Conservation (phyloP, 441 rosid genomes). For the Populus hybrid region DNA sequence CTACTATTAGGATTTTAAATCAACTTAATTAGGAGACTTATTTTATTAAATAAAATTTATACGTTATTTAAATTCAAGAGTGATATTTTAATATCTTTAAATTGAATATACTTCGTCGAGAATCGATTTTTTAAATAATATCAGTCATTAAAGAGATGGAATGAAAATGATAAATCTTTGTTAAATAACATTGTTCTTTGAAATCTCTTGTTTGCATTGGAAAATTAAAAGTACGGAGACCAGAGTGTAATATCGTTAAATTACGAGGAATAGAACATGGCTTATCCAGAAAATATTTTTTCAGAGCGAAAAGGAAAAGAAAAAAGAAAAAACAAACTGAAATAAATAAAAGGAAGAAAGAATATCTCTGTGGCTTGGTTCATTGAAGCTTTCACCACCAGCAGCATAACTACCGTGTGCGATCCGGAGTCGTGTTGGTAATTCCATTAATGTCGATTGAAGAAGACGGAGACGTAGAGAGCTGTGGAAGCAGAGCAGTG, state of each 20-base stretch:
- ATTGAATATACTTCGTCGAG: background rate
- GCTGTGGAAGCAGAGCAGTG: slow-evolving; percentile 79
- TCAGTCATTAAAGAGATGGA: background rate
- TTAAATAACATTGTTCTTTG: background rate
- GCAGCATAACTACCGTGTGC: background rate
- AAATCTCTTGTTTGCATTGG: background rate
- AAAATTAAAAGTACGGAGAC: background rate
- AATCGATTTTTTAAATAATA: too few species aligned
- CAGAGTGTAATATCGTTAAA: background rate
- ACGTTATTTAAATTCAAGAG: too few species aligned
- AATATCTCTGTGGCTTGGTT: background rate
- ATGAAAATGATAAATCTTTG: background rate
- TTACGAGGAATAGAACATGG: background rate
- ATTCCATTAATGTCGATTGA: slow-evolving; percentile 61
- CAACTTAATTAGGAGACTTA: background rate
- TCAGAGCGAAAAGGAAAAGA: background rate
- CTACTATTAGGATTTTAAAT: too few species aligned
- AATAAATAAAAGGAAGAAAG: background rate
- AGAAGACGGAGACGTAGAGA: slow-evolving; percentile 84
- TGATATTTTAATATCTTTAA: too few species aligned
- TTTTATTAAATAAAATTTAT: too few species aligned
- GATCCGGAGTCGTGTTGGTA: background rate
- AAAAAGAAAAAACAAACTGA: background rate
- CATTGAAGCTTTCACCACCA: background rate
- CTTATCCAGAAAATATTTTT: background rate